Evolutionary conservation across 345 rosid genomes (phyloP).

Genomic region (Citrus inodora): DNA sequence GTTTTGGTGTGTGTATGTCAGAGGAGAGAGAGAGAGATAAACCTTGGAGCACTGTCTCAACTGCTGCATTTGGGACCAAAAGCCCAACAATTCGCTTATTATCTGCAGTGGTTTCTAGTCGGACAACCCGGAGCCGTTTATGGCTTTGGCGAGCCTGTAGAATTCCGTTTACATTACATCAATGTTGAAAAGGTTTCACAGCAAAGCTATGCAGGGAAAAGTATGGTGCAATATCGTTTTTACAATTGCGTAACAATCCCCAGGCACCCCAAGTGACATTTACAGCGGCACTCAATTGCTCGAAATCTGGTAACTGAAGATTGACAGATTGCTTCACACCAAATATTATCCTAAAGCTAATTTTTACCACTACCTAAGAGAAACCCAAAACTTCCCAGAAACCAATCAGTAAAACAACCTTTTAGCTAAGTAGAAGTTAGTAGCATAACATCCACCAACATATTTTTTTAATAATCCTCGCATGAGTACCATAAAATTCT

Average conservation of each 20-base stretch:
- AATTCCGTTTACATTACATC: conserved; percentile 9
- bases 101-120: conserved; percentile 80
- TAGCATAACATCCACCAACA: background rate
- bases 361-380: background rate
- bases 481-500: background rate
- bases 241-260: background rate
- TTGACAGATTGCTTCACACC: background rate
- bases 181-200: background rate
- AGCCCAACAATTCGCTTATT: conserved; percentile 83
- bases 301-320: background rate
- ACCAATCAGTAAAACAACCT: background rate
- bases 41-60: conserved; percentile 93
- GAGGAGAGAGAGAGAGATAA: conserved; percentile 12
- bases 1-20: background rate
- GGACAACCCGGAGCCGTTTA: conserved; percentile 84
- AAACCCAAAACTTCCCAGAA: background rate
- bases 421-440: background rate
- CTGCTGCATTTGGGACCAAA: conserved; percentile 87
- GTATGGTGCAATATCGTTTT: background rate
- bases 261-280: background rate
- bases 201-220: background rate
- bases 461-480: background rate
- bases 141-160: conserved; percentile 84
- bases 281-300: background rate
- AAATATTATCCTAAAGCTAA: background rate